Conservation (phyloP, 2,329 filamentous ascomycete species). For the Alternaria panax region DNA sequence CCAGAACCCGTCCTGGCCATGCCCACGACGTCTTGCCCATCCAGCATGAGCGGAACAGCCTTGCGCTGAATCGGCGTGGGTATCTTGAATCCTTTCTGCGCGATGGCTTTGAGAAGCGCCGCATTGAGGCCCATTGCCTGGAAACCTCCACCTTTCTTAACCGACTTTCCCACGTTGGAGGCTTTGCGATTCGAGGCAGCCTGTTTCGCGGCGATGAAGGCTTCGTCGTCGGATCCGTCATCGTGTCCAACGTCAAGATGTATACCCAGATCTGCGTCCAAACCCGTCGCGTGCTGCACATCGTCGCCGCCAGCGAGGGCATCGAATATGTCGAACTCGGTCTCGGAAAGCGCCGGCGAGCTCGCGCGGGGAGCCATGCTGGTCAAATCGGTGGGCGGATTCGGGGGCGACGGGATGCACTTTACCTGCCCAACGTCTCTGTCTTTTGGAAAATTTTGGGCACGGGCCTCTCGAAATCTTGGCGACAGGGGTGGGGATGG, state of each 20-base stretch:
- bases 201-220: conserved; percentile 89
- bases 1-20: conserved; percentile 99
- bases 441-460: conserved; percentile 30
- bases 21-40: conserved; percentile 93
- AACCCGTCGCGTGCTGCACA: conserved; percentile 50
- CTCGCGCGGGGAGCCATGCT: conserved; percentile 75
- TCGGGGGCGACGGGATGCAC: conserved; percentile 17
- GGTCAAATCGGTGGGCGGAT: conserved; percentile 1
- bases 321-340: conserved; percentile 87
- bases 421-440: conserved; percentile 15
- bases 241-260: conserved; percentile 57
- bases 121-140: conserved; percentile 91
- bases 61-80: conserved; percentile 98
- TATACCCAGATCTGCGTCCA: conserved; percentile 48
- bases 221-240: conserved; percentile 73
- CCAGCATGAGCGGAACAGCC: conserved; percentile 88
- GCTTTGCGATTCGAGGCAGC: conserved; percentile 87
- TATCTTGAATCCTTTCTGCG: conserved; percentile 91
- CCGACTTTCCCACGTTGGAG: conserved; percentile 78
- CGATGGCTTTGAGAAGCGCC: conserved; percentile 86
- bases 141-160: conserved; percentile 96
- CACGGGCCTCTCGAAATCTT: conserved; percentile 37
- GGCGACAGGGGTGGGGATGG: conserved; percentile 25
- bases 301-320: conserved; percentile 72
- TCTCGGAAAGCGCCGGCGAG: conserved; percentile 86